These are phyloP conservation scores for Fusarium sp. DNA, from an alignment of 2,329 filamentous ascomycete genomes.

Conservation along the genomic window DNA sequence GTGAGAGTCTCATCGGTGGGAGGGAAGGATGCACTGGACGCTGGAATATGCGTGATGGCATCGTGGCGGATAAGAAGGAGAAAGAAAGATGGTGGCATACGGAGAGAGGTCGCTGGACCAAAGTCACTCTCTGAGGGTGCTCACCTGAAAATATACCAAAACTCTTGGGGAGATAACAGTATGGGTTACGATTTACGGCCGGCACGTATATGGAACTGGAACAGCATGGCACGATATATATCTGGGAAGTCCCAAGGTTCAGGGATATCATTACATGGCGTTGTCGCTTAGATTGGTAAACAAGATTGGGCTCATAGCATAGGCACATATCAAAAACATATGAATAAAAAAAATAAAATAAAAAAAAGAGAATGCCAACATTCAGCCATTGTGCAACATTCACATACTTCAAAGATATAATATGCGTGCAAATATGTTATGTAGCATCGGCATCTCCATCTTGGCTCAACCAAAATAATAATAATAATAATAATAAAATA, in stretches of 20 bases:
- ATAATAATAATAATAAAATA: neutral
- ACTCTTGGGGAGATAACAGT: neutral
- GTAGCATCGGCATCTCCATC: neutral
- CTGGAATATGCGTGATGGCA: conserved; percentile 55
- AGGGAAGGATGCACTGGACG: conserved; percentile 57
- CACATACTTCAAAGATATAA: neutral
- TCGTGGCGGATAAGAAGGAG: conserved; percentile 56
- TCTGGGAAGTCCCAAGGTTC: neutral
- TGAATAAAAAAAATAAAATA: neutral
- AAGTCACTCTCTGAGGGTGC: conserved; percentile 33
- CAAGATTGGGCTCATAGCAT: conserved; percentile 1
- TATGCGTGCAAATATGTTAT: neutral
- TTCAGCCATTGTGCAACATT: neutral
- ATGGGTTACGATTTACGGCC: conserved; percentile 32
- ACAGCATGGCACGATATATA: neutral
- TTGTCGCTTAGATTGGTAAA: neutral
- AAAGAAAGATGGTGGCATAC: conserved; percentile 62
- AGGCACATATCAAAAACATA: conserved; percentile 2
- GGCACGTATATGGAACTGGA: conserved; percentile 3
- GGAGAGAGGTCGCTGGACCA: conserved; percentile 57
- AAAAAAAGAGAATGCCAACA: neutral
- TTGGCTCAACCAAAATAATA: neutral
- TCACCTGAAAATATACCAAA: neutral
- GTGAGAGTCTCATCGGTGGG: conserved; percentile 53
- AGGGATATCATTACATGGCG: conserved; percentile 7